Evolutionary conservation across 2,329 filamentous ascomycete genomes (phyloP), one percentile per base, ranked within the genome.

Genomic region (Pseudogymnoascus sp.): DNA sequence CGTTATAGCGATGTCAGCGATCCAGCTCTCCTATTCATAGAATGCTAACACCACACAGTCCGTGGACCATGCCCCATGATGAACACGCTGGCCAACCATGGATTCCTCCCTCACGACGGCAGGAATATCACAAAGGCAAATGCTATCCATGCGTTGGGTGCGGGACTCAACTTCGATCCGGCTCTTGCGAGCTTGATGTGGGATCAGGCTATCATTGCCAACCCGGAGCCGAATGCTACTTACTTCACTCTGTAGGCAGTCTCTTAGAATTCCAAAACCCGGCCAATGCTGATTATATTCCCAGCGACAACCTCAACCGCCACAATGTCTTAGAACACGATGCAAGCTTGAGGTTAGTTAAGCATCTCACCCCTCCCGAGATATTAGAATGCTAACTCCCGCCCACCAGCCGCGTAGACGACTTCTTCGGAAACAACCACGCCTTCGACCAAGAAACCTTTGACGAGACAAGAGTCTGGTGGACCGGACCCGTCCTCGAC

Each of bases 391-490:
- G 8, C 62, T 63, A 59, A 63, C 36, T n/a, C 5, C 35, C n/a
- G 54, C n/a, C 11, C 10, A 10, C n/a, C 39, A 79, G 76, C 40
- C 79, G 80, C 26, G 67, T 72, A 1, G 81, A 84, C 62, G 77
- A 75, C 7, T 78, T 71, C 72, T 76, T 81, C 60, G 81, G 80
- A 21, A 77, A 79, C 68, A 78, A 79, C 65, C 75, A 79, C 65
- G 61, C 76, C 61, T 84, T 84, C 73, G 81, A 84, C 69, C 71
- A 77, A 60, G 76, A 74, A 2, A 68, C 82, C 64, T 84, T 83
- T 68, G 74, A 78, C 59, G 69, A 75, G 61, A 76, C 75, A 0
- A 72, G 66, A 39, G 62, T 66, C 4, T 83, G 77, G 70, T 84
- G 79, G 78, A 79, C 75, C 0, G 71, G 62, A 0, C 68, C 73